A percentile compares a stretch with the other conserved stretches of the same genome.
These are phyloP conservation scores for Fereydounia khargensis DNA, from an alignment of 1,284 basidiomycete genomes.

Conservation along the genomic window DNA sequence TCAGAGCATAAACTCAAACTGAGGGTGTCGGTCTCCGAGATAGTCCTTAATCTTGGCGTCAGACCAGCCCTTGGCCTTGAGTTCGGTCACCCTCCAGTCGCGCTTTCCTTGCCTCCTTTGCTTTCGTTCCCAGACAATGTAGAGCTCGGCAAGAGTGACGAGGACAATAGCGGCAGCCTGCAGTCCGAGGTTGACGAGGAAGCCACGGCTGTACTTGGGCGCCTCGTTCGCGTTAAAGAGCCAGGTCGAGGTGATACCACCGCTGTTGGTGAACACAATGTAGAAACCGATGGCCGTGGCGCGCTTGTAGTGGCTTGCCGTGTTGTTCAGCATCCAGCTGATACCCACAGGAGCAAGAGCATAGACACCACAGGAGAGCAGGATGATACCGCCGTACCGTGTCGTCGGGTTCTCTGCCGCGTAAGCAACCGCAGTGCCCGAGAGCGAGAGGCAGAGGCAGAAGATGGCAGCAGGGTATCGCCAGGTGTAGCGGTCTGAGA, in stretches of 20 bases:
- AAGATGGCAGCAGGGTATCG: slow-evolving; percentile 26
- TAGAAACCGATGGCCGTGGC: slow-evolving; percentile 39
- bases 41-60: slow-evolving; percentile 37
- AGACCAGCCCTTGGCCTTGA: slow-evolving; percentile 23
- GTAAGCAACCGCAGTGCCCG: slow-evolving; percentile 39
- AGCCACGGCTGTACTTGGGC: slow-evolving; percentile 30
- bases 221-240: slow-evolving; percentile 35
- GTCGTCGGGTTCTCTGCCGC: slow-evolving; percentile 9
- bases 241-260: slow-evolving; percentile 42
- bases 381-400: slow-evolving; percentile 44
- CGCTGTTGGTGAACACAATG: slow-evolving; percentile 44
- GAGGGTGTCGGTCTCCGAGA: slow-evolving; percentile 48
- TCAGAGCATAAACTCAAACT: slow-evolving; percentile 36
- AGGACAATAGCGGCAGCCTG: slow-evolving; percentile 18
- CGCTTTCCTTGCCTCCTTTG: slow-evolving; percentile 32
- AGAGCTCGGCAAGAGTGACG: slow-evolving; percentile 29
- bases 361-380: slow-evolving; percentile 38
- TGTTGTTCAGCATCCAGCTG: slow-evolving; percentile 39
- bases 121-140: slow-evolving; percentile 34
- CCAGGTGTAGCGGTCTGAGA: slow-evolving; percentile 39
- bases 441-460: slow-evolving; percentile 25
- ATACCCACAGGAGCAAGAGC: slow-evolving; percentile 30
- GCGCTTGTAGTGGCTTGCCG: slow-evolving; percentile 39
- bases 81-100: slow-evolving; percentile 27
- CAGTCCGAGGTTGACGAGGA: slow-evolving; percentile 39